A percentile compares a stretch with the other conserved stretches of the same genome.
Conservation (phyloP, 2,329 filamentous ascomycete genomes). For the Diaporthe velutina region DNA sequence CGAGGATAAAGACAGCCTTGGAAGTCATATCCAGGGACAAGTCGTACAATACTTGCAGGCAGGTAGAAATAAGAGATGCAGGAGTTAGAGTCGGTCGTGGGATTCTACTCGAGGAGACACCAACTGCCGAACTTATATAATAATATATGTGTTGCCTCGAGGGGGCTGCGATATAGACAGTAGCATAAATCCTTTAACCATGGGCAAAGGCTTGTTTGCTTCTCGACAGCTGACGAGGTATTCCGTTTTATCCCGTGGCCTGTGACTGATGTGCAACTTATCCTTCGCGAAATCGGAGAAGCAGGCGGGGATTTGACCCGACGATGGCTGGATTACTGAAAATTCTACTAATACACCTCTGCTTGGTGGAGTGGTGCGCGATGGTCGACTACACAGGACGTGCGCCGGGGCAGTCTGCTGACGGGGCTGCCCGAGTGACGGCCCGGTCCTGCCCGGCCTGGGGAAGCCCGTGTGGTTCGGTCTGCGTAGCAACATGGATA, state of each 20-base stretch:
- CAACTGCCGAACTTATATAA: background rate
- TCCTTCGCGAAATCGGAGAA: background rate
- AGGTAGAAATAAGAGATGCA: background rate
- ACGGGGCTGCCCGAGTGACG: background rate
- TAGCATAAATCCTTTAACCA: background rate
- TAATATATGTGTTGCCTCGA: background rate
- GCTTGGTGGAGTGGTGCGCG: background rate
- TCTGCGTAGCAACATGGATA: background rate
- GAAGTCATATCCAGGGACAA: background rate
- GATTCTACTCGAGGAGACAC: background rate
- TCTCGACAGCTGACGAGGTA: background rate
- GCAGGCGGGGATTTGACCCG: background rate
- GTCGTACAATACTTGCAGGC: background rate
- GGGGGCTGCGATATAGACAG: background rate
- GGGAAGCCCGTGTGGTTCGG: background rate
- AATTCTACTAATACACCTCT: background rate
- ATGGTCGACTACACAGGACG: background rate
- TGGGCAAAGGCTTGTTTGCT: background rate
- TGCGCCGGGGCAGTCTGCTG: background rate
- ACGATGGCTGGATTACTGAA: background rate
- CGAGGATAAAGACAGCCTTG: slow-evolving; percentile 52
- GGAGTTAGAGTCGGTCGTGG: too few species aligned
- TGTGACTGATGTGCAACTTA: background rate
- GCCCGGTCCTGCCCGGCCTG: background rate
- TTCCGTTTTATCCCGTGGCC: background rate